Percentiles rank a stretch among this genome's conserved stretches.
These are phyloP conservation scores for Syzygium malaccense DNA, from an alignment of 441 rosid species.

Conservation along the genomic window DNA sequence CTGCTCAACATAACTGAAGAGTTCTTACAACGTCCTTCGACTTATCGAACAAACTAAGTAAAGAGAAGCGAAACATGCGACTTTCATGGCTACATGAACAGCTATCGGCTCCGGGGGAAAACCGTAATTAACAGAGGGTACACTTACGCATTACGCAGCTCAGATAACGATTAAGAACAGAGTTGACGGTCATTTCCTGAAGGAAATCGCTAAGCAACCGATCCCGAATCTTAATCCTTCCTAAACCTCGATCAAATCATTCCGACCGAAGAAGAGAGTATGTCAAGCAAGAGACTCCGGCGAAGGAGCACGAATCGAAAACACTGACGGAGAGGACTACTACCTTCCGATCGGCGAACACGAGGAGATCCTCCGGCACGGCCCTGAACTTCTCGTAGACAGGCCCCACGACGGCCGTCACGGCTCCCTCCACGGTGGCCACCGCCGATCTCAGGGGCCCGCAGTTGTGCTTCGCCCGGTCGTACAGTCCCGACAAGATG, in stretches of 20 bases:
- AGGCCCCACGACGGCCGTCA: conserved; percentile 58
- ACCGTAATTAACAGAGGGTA: background rate
- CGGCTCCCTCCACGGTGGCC: conserved; percentile 57
- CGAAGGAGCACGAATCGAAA: background rate
- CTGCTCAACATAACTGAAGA: background rate
- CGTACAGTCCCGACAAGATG: conserved; percentile 50
- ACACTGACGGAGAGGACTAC: conserved; percentile 7
- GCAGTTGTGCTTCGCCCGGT: conserved; percentile 65
- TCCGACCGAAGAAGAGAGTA: background rate
- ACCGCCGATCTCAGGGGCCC: conserved; percentile 72
- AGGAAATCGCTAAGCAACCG: background rate
- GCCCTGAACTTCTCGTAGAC: conserved; percentile 49
- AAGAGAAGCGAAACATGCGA: background rate
- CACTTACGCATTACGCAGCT: background rate
- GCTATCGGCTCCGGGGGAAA: background rate
- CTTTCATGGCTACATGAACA: background rate
- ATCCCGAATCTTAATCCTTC: background rate
- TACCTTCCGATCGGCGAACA: conserved; percentile 59
- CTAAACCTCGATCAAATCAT: background rate
- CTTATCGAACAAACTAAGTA: background rate
- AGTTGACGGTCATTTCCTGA: background rate
- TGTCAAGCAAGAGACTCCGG: background rate
- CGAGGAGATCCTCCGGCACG: conserved; percentile 59
- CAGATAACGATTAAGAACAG: background rate
- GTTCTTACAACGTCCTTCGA: background rate